Percentiles rank a stretch among this genome's conserved stretches.
These are phyloP conservation scores for Elasticomyces elasticus DNA, from an alignment of 495 filamentous ascomycete species.

Conservation along the genomic window DNA sequence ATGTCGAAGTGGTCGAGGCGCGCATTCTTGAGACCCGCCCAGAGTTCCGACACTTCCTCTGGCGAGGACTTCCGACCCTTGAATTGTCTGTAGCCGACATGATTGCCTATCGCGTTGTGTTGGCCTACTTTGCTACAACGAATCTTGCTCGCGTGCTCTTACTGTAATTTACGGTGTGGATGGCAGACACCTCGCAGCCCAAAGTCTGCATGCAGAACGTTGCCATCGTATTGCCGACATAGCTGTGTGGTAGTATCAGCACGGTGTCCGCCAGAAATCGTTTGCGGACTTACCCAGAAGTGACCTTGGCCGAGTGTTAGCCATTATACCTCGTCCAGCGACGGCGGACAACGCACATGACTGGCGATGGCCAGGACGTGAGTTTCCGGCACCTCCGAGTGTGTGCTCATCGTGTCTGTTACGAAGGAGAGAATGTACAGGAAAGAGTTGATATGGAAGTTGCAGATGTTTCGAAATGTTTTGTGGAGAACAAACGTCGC, in stretches of 20 bases:
- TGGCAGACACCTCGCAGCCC: slow-evolving; percentile 81
- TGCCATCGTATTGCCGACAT: slow-evolving; percentile 95
- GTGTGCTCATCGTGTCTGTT: not conserved
- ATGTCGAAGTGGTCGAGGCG: slow-evolving; percentile 73
- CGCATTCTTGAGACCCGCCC: slow-evolving; percentile 70
- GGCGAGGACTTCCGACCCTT: slow-evolving; percentile 73
- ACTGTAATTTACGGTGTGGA: slow-evolving; percentile 97
- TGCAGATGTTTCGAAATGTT: not conserved
- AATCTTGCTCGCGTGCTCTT: slow-evolving; percentile 20
- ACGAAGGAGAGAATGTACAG: no score
- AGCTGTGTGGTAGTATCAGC: slow-evolving; percentile 44
- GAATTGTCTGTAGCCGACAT: slow-evolving; percentile 79
- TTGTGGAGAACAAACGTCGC: no score
- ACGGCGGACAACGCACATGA: slow-evolving; percentile 54
- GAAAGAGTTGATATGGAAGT: not conserved
- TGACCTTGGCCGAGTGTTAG: slow-evolving; percentile 26
- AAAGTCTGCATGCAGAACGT: slow-evolving; percentile 84
- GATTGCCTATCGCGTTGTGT: slow-evolving; percentile 56
- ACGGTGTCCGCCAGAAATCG: not conserved
- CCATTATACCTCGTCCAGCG: slow-evolving; percentile 33
- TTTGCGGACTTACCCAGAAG: slow-evolving; percentile 31
- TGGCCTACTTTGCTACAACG: not conserved
- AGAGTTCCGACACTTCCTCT: slow-evolving; percentile 73
- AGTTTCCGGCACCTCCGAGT: slow-evolving; percentile 58
- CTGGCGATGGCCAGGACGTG: slow-evolving; percentile 87